phyloP scores from a whole-genome alignment of 2,329 filamentous ascomycete species.

The Tolypocladium tundrense region DNA sequence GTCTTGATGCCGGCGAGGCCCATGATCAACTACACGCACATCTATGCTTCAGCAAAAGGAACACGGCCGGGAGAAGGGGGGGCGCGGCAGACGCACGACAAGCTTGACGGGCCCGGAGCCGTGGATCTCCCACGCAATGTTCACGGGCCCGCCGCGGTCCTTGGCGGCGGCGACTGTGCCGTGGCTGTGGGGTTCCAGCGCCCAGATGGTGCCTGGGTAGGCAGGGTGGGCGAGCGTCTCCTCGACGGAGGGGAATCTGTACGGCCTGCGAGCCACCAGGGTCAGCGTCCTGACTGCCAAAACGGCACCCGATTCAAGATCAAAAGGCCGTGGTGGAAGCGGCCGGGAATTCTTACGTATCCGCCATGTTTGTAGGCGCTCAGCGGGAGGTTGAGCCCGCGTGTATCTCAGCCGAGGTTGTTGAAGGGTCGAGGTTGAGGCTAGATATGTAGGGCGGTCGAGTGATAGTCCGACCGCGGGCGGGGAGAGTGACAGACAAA shows the following conservation, averaged over 20 bases:
- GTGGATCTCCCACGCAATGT: slow-evolving; percentile 72
- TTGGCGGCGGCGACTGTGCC: slow-evolving; percentile 57
- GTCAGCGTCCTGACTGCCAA: not conserved
- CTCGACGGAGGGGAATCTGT: slow-evolving; percentile 33
- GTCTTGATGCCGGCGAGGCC: slow-evolving; percentile 60
- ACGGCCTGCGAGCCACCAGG: slow-evolving; percentile 3
- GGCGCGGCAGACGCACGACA: slow-evolving; percentile 45
- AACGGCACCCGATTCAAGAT: not conserved
- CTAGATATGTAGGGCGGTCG: not conserved
- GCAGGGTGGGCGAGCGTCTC: slow-evolving; percentile 56
- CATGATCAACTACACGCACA: slow-evolving; percentile 57
- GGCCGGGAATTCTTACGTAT: not conserved
- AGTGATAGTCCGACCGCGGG: not conserved
- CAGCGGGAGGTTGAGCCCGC: not conserved
- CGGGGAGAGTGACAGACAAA: not conserved
- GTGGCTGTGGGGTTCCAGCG: slow-evolving; percentile 52
- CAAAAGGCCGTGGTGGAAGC: not conserved
- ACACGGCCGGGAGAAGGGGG: not conserved
- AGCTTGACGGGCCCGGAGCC: slow-evolving; percentile 62
- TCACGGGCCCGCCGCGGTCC: slow-evolving; percentile 62
- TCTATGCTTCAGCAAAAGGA: not conserved
- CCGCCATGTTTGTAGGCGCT: not conserved
- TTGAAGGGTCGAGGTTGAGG: not conserved
- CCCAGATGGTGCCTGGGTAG: slow-evolving; percentile 57
- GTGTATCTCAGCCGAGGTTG: not conserved